phyloP scores from a whole-genome alignment of 169 alveolate genomes.

The Plasmodium fragile region DNA sequence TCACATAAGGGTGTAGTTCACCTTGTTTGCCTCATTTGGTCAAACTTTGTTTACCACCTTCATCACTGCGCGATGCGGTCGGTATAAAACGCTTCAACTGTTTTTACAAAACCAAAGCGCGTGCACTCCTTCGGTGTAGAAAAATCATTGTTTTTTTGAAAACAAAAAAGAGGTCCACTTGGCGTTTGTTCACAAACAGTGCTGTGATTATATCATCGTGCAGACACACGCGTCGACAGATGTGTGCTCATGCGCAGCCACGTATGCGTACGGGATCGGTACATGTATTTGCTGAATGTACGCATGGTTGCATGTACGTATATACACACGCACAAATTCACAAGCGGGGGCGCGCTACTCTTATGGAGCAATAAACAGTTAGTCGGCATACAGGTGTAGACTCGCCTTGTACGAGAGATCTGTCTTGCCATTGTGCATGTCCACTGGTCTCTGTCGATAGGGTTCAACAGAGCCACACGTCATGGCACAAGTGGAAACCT shows the following conservation, averaged over 20 bases:
- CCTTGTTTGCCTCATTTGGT: not conserved
- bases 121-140: not conserved
- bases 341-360: not conserved
- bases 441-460: not conserved
- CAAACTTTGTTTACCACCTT: not conserved
- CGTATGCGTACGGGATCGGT: not conserved
- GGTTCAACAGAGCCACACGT: not conserved
- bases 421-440: not conserved
- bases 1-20: not conserved
- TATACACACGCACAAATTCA: conserved; percentile 2
- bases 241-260: not conserved
- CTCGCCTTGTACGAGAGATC: not conserved
- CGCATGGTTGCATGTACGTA: not conserved
- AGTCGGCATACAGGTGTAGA: not conserved
- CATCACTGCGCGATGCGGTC: not conserved
- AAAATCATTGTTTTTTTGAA: not conserved
- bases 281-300: not conserved
- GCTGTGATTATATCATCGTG: not conserved
- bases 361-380: not conserved
- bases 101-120: conserved; percentile 8
- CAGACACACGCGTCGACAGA: not conserved
- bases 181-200: not conserved
- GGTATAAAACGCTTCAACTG: conserved; percentile 1
- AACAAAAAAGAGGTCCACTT: conserved; percentile 36
- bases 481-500: not conserved